These are phyloP conservation scores for Rhodocollybia butyracea DNA, from an alignment of 768 basidiomycete genomes.

Conservation along the genomic window DNA sequence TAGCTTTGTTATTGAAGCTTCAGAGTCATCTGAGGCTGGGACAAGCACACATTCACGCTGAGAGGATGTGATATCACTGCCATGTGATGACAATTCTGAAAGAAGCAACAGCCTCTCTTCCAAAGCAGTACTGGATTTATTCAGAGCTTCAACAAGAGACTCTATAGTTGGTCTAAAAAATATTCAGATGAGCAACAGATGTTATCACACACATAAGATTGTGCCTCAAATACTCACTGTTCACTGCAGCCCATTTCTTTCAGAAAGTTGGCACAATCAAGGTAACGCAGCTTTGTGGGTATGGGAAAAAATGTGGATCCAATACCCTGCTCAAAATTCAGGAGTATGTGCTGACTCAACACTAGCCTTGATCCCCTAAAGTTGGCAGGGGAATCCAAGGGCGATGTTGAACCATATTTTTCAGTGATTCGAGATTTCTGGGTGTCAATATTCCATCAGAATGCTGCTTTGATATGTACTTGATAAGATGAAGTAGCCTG, in stretches of 20 bases:
- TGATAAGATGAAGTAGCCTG: neutral
- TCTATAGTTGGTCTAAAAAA: slow-evolving; percentile 2
- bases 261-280: neutral
- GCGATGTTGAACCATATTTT: slow-evolving; percentile 11
- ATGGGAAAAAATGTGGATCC: neutral
- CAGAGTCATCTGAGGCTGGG: slow-evolving; percentile 29
- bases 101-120: neutral
- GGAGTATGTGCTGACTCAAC: neutral
- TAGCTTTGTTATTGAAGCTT: slow-evolving; percentile 22
- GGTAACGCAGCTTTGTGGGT: neutral
- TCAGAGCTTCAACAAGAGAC: neutral
- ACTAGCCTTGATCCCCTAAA: neutral
- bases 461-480: neutral
- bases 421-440: slow-evolving; percentile 15
- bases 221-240: slow-evolving; percentile 3
- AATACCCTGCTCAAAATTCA: neutral
- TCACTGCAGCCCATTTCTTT: slow-evolving; percentile 2
- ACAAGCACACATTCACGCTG: slow-evolving; percentile 28
- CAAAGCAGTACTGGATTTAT: neutral
- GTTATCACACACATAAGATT: neutral
- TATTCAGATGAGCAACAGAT: neutral
- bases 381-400: slow-evolving; percentile 33
- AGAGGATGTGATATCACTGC: slow-evolving; percentile 14
- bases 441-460: neutral
- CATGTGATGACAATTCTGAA: neutral